Percentiles rank a stretch among this genome's conserved stretches.
These are phyloP conservation scores for Quercus gilva DNA, from an alignment of 306 rosid genomes.

Conservation along the genomic window DNA sequence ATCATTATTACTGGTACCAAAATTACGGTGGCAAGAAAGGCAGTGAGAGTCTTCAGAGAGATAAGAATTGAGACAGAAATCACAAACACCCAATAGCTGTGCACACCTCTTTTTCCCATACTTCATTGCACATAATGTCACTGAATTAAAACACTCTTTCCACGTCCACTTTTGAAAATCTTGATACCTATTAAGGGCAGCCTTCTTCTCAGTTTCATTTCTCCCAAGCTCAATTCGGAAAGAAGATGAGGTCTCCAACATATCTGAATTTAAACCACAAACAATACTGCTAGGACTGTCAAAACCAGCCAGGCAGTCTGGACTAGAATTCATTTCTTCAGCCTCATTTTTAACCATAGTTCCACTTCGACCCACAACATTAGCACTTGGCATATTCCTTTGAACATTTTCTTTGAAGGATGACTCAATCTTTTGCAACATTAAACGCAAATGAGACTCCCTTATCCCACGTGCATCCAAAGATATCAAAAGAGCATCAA, in stretches of 20 bases:
- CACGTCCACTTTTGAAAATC: conserved; percentile 93
- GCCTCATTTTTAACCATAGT: conserved; percentile 50
- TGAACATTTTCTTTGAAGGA: conserved; percentile 73
- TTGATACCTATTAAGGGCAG: conserved; percentile 72
- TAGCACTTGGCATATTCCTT: conserved; percentile 38
- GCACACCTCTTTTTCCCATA: conserved; percentile 70
- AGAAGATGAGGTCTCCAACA: conserved; percentile 60
- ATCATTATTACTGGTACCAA: conserved; percentile 36
- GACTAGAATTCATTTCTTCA: conserved; percentile 40
- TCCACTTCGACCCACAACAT: conserved; percentile 29
- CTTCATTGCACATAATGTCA: conserved; percentile 63
- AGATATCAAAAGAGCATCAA: conserved; percentile 71
- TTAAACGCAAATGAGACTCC: conserved; percentile 89
- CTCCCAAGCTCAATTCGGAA: conserved; percentile 79
- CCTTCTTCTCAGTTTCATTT: conserved; percentile 71
- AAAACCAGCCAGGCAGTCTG: conserved; percentile 37
- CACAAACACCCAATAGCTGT: conserved; percentile 65
- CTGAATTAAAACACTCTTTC: conserved; percentile 73
- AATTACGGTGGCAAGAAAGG: conserved; percentile 71
- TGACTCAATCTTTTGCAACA: conserved; percentile 85
- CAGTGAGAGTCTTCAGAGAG: conserved; percentile 76
- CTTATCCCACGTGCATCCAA: conserved; percentile 89
- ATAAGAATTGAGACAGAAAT: conserved; percentile 59
- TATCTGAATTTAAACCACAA: conserved; percentile 55
- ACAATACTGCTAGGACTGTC: conserved; percentile 78